Evolutionary conservation across 2,329 filamentous ascomycete genomes (phyloP), one percentile per base, ranked within the genome.

Genomic region (Falciphora oryzae): DNA sequence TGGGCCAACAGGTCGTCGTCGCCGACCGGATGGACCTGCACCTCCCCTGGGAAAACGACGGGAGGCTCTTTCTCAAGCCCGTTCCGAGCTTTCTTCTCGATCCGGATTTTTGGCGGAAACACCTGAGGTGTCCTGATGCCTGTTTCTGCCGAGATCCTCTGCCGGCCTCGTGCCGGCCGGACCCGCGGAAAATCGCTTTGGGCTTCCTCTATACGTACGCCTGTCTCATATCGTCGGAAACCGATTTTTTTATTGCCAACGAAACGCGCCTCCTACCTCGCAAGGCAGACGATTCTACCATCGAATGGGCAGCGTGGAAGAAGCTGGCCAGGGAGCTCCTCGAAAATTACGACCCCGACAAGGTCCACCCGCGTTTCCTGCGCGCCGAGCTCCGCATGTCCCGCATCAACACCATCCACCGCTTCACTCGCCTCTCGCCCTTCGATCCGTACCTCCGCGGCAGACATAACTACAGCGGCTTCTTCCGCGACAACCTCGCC

Each of bases 401-500:
- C 29, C 65, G 67, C 44, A 29, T 70, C 62, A 67, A 69, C 59
- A 67, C 58, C 3, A 67, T 70, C 62, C 38, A 66, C 57, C 63
- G 64, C 58, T 62, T 69, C 57, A 66, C 67, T 18, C 63, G 38
- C 11, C 16, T 63, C 18, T 64, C 65, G n/a, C 65, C 35, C 25
- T 66, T 67, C 59, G 5, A 59, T 14, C 64, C 64, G 35, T 67
- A 69, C 65, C 16, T 65, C 13, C 64, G 65, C 10, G 61, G 63
- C 44, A 65, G 65, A 63, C 25, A 59, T 57, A 66, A 64, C 62
- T 70, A 70, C 53, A 31, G 67, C 66, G 61, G 69, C 44, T 74
- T 79, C 62, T 74, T 80, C 53, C 67, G 71, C 35, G 71, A 76
- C 31, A 78, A 80, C 64, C 74, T 80, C 35, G 69, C 71, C 31